Evolutionary conservation across 2,329 filamentous ascomycete species (phyloP).

Genomic region (Rugonectria rugulosa): DNA sequence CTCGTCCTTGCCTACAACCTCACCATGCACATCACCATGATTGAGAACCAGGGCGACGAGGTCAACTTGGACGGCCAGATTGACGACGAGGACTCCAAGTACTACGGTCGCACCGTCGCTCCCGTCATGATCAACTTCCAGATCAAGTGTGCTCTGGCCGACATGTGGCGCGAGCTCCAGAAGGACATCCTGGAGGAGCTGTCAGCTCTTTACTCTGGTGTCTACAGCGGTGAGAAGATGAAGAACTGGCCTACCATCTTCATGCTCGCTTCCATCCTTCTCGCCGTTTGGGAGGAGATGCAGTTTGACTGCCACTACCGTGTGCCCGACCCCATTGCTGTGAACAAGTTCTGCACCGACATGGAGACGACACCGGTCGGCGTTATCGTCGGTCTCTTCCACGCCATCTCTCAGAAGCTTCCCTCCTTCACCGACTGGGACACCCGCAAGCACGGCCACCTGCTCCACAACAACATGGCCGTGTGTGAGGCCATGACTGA

Average conservation of each 20-base stretch:
- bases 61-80: slow-evolving; percentile 82
- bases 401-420: slow-evolving; percentile 96
- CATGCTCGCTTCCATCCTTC: slow-evolving; percentile 90
- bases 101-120: slow-evolving; percentile 87
- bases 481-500: slow-evolving; percentile 97
- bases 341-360: slow-evolving; percentile 93
- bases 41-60: slow-evolving; percentile 87
- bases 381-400: slow-evolving; percentile 95
- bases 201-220: slow-evolving; percentile 91
- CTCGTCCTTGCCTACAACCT: slow-evolving; percentile 95
- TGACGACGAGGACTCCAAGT: slow-evolving; percentile 85
- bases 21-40: slow-evolving; percentile 92
- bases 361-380: slow-evolving; percentile 97
- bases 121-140: slow-evolving; percentile 99
- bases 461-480: slow-evolving; percentile 88
- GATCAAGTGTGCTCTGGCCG: slow-evolving; percentile 95
- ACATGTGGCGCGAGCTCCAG: slow-evolving; percentile 97
- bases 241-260: slow-evolving; percentile 99
- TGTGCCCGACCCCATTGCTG: slow-evolving; percentile 81
- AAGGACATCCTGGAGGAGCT: slow-evolving; percentile 96
- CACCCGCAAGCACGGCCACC: slow-evolving; percentile 85
- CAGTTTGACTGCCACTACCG: slow-evolving; percentile 98
- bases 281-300: slow-evolving; percentile 98
- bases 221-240: slow-evolving; percentile 95
- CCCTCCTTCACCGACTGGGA: slow-evolving; percentile 95